A percentile compares a stretch with the other conserved stretches of the same genome.
These are phyloP conservation scores for Tanacetum coccineum DNA, from an alignment of 129 eudicot genomes.

Conservation along the genomic window DNA sequence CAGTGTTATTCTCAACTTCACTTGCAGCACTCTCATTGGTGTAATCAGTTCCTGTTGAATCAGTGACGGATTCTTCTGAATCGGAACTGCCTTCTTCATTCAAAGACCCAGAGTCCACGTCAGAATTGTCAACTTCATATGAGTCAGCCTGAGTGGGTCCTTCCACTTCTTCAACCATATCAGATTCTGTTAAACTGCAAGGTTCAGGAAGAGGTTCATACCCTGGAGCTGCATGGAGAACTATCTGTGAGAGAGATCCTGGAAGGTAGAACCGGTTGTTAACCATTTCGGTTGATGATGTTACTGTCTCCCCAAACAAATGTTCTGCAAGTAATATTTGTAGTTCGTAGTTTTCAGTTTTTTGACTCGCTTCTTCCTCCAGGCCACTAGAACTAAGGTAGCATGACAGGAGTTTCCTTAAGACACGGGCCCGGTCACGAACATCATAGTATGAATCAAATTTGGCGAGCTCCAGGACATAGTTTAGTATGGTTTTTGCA, in stretches of 20 bases:
- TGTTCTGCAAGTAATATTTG: slow-evolving; percentile 41
- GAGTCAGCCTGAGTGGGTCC: slow-evolving; percentile 36
- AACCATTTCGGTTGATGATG: slow-evolving; percentile 39
- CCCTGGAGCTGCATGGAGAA: slow-evolving; percentile 94
- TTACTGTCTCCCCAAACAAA: slow-evolving; percentile 46
- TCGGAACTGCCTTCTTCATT: slow-evolving; percentile 61
- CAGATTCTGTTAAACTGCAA: slow-evolving; percentile 48
- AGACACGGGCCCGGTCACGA: slow-evolving; percentile 85
- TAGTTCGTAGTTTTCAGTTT: slow-evolving; percentile 29
- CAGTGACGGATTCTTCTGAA: slow-evolving; percentile 53
- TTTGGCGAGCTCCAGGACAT: slow-evolving; percentile 81
- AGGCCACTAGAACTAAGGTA: slow-evolving; percentile 31
- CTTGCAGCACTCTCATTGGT: slow-evolving; percentile 35
- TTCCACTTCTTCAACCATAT: slow-evolving; percentile 28
- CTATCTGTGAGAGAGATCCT: slow-evolving; percentile 91
- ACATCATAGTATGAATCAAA: slow-evolving; percentile 80
- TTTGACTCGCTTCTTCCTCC: slow-evolving; percentile 35
- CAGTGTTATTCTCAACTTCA: slow-evolving; percentile 39
- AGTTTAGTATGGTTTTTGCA: slow-evolving; percentile 43
- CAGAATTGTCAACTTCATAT: slow-evolving; percentile 40
- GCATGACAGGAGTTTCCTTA: slow-evolving; percentile 53
- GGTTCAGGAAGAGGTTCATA: slow-evolving; percentile 96
- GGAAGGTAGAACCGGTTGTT: slow-evolving; percentile 82
- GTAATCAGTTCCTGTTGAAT: slow-evolving; percentile 35
- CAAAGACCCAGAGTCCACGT: slow-evolving; percentile 51